These are phyloP conservation scores for Cordyceps farinosa DNA, from an alignment of 2,329 filamentous ascomycete genomes.

Conservation along the genomic window DNA sequence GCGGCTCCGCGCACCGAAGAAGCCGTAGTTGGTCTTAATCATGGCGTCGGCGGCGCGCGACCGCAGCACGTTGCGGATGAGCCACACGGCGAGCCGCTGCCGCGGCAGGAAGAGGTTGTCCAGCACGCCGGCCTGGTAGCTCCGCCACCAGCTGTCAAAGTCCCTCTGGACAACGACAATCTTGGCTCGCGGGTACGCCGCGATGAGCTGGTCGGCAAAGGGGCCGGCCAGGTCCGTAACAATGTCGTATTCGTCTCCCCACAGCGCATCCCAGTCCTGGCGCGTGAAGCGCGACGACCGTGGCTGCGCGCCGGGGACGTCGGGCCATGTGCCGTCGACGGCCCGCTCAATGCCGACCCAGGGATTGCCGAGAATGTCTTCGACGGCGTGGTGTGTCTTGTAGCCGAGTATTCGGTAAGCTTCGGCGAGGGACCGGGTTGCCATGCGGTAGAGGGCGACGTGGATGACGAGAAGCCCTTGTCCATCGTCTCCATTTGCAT, in stretches of 20 bases:
- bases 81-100: not conserved
- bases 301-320: constrained; percentile 17
- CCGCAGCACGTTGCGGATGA: constrained; percentile 4
- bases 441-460: constrained; percentile 17
- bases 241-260: constrained; percentile 25
- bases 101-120: constrained; percentile 21
- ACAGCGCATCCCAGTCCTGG: constrained; percentile 26
- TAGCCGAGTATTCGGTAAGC: constrained; percentile 20
- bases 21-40: constrained; percentile 7
- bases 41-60: constrained; percentile 19
- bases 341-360: constrained; percentile 5
- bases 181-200: constrained; percentile 29
- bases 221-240: constrained; percentile 26
- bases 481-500: not conserved
- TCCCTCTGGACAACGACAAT: constrained; percentile 29
- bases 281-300: constrained; percentile 18
- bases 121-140: constrained; percentile 24
- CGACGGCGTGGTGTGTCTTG: constrained; percentile 20
- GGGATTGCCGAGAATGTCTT: constrained; percentile 5
- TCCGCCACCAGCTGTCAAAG: constrained; percentile 24
- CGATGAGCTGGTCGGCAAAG: constrained; percentile 26
- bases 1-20: not conserved
- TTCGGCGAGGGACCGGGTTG: constrained; percentile 16
- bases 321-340: constrained; percentile 13
- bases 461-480: constrained; percentile 15